Conservation (phyloP, 2,329 filamentous ascomycete genomes). For the Phialemoniopsis sp. region DNA sequence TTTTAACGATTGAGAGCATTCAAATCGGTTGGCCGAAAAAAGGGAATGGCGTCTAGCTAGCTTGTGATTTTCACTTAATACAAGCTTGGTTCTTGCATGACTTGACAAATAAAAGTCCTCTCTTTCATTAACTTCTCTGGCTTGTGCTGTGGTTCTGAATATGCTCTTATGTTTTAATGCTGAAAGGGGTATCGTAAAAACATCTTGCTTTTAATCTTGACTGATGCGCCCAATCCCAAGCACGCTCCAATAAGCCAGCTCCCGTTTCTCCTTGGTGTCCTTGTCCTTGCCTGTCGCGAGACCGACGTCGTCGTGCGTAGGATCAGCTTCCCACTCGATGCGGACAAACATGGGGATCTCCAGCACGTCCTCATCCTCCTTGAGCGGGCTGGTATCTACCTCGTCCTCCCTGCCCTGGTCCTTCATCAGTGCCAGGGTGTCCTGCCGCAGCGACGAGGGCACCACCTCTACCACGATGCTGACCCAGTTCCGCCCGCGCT, state of each 20-base stretch:
- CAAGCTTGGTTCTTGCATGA: slow-evolving; percentile 5
- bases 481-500: slow-evolving; percentile 89
- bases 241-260: slow-evolving; percentile 94
- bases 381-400: slow-evolving; percentile 41
- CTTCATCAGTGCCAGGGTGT: slow-evolving; percentile 21
- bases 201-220: slow-evolving; percentile 29
- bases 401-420: slow-evolving; percentile 26
- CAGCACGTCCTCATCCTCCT: slow-evolving; percentile 60
- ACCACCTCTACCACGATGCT: slow-evolving; percentile 90
- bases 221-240: slow-evolving; percentile 81
- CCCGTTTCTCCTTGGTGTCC: slow-evolving; percentile 71
- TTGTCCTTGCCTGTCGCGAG: slow-evolving; percentile 47
- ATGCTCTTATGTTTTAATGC: not conserved
- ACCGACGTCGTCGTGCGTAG: slow-evolving; percentile 58
- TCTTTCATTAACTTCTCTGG: not conserved
- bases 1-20: slow-evolving; percentile 13
- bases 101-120: not conserved
- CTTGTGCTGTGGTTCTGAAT: not conserved
- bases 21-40: slow-evolving; percentile 10
- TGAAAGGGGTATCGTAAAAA: slow-evolving; percentile 34
- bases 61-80: slow-evolving; percentile 13
- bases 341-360: slow-evolving; percentile 95
- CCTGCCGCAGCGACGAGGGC: slow-evolving; percentile 49
- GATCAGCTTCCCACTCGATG: slow-evolving; percentile 81
- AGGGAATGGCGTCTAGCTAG: slow-evolving; percentile 25